Evolutionary conservation across 352 stramenopile species (phyloP).

Genomic region (Phytophthora europaea): DNA sequence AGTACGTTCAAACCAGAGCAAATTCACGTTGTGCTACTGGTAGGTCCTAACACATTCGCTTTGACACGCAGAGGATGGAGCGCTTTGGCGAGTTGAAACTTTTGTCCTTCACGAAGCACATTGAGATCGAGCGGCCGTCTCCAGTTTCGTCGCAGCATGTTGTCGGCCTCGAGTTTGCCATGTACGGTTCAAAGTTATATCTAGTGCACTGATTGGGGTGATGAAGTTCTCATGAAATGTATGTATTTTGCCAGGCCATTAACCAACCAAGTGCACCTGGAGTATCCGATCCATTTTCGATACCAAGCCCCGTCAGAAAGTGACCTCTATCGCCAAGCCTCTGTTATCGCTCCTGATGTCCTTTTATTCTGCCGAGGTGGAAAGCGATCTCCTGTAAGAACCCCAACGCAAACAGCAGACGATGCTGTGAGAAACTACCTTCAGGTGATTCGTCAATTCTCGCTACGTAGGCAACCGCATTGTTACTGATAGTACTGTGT

Average conservation of each 20-base stretch:
- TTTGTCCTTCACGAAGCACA: slow-evolving; percentile 62
- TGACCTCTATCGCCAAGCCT: slow-evolving; percentile 47
- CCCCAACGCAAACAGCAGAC: slow-evolving; percentile 4
- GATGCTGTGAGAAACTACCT: slow-evolving; percentile 19
- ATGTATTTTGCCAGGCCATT: slow-evolving; percentile 19
- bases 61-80: slow-evolving; percentile 56
- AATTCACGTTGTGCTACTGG: not conserved
- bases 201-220: not conserved
- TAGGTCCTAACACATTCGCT: not conserved
- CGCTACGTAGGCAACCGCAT: not conserved
- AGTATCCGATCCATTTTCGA: slow-evolving; percentile 72
- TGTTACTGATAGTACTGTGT: slow-evolving; percentile 18
- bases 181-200: slow-evolving; percentile 29
- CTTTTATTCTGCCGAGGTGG: slow-evolving; percentile 47
- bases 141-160: slow-evolving; percentile 63
- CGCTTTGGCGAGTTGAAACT: slow-evolving; percentile 58
- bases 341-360: slow-evolving; percentile 54
- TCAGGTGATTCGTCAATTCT: slow-evolving; percentile 24
- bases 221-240: not conserved
- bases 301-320: slow-evolving; percentile 64
- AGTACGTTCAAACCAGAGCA: slow-evolving; percentile 26
- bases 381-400: not conserved
- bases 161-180: slow-evolving; percentile 53
- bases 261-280: slow-evolving; percentile 29
- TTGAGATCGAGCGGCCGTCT: slow-evolving; percentile 72